phyloP scores from a whole-genome alignment of 352 stramenopile genomes.

The Globisporangium acanthophoron region DNA sequence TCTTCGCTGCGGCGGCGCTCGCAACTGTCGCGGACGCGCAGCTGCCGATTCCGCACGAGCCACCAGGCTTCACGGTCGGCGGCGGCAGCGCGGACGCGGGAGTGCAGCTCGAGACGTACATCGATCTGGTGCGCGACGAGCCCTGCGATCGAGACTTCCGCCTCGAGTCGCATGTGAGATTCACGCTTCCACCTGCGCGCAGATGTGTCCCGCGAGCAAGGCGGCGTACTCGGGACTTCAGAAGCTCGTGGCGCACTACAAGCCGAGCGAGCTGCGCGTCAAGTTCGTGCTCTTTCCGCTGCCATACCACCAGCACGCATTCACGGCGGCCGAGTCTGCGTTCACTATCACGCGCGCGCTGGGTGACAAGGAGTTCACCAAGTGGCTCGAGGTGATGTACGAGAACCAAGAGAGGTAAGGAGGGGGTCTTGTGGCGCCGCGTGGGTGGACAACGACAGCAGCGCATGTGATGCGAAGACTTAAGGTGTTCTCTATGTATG shows the following conservation, averaged over 20 bases:
- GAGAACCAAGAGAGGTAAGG: constrained; percentile 63
- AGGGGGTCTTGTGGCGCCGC: too few relatives aligned
- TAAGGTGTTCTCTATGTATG: not conserved
- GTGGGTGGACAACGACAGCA: too few relatives aligned
- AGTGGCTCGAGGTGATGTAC: constrained; percentile 77
- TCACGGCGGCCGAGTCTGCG: constrained; percentile 48
- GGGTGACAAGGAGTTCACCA: constrained; percentile 46
- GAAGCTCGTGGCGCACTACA: constrained; percentile 50
- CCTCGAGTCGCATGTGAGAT: not conserved
- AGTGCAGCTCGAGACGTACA: constrained; percentile 79
- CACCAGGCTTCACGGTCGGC: constrained; percentile 59
- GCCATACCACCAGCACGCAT: constrained; percentile 77
- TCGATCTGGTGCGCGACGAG: constrained; percentile 49
- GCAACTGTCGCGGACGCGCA: constrained; percentile 22
- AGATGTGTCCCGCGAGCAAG: constrained; percentile 77
- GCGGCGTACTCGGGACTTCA: constrained; percentile 63
- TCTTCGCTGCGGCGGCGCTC: constrained; percentile 10
- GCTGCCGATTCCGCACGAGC: constrained; percentile 53
- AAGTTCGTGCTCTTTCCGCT: constrained; percentile 72
- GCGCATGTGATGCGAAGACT: not conserved
- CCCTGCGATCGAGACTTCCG: not conserved
- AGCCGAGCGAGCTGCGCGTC: constrained; percentile 49
- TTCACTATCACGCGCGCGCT: constrained; percentile 62
- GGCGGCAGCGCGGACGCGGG: constrained; percentile 40
- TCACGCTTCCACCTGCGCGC: not conserved